These are phyloP conservation scores for Kuraishia piskuri DNA, from an alignment of 805 yeast genomes.

Conservation along the genomic window DNA sequence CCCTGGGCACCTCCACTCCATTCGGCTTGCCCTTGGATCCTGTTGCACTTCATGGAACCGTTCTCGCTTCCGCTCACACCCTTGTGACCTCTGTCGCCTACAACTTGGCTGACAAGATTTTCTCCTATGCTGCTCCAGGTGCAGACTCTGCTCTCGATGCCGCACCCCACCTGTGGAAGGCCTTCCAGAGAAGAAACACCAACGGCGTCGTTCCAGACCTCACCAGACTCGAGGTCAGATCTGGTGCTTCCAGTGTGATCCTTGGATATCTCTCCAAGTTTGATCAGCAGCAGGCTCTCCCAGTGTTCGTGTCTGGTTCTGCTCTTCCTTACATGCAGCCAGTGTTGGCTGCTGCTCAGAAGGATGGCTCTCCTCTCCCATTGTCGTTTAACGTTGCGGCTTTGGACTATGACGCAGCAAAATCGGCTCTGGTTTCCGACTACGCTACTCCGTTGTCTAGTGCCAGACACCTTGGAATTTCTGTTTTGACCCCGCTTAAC, in stretches of 20 bases:
- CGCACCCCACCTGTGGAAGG: constrained; percentile 54
- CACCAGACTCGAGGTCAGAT: constrained; percentile 59
- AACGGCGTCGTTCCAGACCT: constrained; percentile 52
- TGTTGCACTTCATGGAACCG: constrained; percentile 33
- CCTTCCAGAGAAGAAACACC: constrained; percentile 40
- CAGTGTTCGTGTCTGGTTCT: constrained; percentile 56
- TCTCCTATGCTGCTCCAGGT: constrained; percentile 64
- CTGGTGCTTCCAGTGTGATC: constrained; percentile 77
- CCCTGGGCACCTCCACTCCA: constrained; percentile 38
- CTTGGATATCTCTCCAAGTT: constrained; percentile 50
- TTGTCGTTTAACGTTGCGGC: constrained; percentile 71
- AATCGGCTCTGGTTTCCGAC: constrained; percentile 51
- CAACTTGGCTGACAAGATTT: constrained; percentile 41
- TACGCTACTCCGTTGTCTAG: constrained; percentile 50
- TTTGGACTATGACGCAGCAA: constrained; percentile 51
- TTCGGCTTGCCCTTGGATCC: constrained; percentile 60
- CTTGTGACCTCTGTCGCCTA: constrained; percentile 48
- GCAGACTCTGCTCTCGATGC: constrained; percentile 51
- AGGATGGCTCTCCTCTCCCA: constrained; percentile 32
- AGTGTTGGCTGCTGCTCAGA: constrained; percentile 31
- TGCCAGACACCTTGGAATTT: constrained; percentile 55
- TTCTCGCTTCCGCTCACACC: constrained; percentile 46
- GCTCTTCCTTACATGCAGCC: constrained; percentile 65
- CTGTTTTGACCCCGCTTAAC: constrained; percentile 62
- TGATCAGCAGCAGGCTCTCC: constrained; percentile 10